Base-by-base conservation (phyloP, 192 early-diverging fungal genomes). In the Coemansia sp. region DNA sequence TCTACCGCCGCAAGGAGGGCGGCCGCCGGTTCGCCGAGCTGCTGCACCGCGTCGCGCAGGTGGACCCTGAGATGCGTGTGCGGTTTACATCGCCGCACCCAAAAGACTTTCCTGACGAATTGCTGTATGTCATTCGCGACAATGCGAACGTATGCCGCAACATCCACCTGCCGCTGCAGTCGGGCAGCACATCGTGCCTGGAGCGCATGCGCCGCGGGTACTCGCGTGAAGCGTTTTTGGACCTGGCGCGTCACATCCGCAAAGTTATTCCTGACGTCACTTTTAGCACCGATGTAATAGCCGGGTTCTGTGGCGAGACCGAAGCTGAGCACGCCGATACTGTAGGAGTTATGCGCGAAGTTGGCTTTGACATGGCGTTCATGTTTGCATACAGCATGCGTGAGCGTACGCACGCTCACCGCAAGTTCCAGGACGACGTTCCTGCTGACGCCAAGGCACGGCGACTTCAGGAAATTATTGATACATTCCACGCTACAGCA, bases 381-480 rank as follows among this genome's bases (percentile, higher is more conserved):
- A 91, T 91, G 90, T 91, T 91, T 79, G 88, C 87, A 6, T 91
- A 91, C 69, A 87, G 87, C 60, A 89, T 88, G 81, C 84, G 90
- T 45, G 88, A 90, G 67, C 83, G 84, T 37, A 91, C 90, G 4
- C 88, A 90, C 54, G 90, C 90, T 4, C 88, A 89, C 60, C 85
- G 90, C 27, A 74, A 78, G 41, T 84, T 83, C 49, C 50, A 78
- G 32, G 90, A 91, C 59, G 86, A 91, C 72, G 88, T 91, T 19
- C 82, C 83, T 12, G 83, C 75, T n/a, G 81, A 75, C 35, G 82
- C 84, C 41, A 91, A 91, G 73, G 49, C 72, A 19, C 65, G 84
- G 5, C 77, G 90, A 21, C 67, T 91, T 27, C 70, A 81, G 29
- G 87, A 91, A 65, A 89, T 91, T 15, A 87, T 91, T 38, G 70